A percentile compares a stretch with the other conserved stretches of the same genome.
phyloP scores from a whole-genome alignment of 495 filamentous ascomycete genomes.

The Neurospora sp. region DNA sequence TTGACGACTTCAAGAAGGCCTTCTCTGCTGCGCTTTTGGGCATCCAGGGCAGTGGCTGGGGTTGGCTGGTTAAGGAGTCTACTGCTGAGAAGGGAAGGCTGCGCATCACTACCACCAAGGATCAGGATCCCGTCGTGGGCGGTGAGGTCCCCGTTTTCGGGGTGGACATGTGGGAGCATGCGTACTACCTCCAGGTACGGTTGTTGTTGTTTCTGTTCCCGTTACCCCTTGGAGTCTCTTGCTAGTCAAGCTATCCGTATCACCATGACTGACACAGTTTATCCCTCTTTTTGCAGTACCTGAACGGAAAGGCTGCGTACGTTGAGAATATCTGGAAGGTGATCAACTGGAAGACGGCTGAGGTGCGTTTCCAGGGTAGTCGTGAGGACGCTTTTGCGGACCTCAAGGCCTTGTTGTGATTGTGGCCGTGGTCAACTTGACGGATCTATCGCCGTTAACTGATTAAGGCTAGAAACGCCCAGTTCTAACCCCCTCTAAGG shows the following conservation, averaged over 20 bases:
- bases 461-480: too few relatives aligned
- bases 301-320: constrained; percentile 97
- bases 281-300: constrained; percentile 43
- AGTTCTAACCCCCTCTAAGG: too few relatives aligned
- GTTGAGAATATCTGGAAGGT: constrained; percentile 96
- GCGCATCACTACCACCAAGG: constrained; percentile 68
- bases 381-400: constrained; percentile 26
- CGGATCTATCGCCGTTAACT: not conserved
- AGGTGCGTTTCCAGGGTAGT: constrained; percentile 57
- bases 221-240: not conserved
- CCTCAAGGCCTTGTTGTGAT: constrained; percentile 26
- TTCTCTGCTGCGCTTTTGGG: constrained; percentile 60
- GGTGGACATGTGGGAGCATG: constrained; percentile 89
- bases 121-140: constrained; percentile 90
- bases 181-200: constrained; percentile 64
- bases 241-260: not conserved
- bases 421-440: not conserved
- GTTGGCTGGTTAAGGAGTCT: constrained; percentile 77
- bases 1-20: constrained; percentile 64
- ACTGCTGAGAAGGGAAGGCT: constrained; percentile 53
- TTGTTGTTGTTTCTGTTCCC: constrained; percentile 45
- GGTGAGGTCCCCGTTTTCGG: constrained; percentile 81
- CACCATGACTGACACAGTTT: constrained; percentile 2
- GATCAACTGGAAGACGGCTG: constrained; percentile 93
- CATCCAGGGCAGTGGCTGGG: constrained; percentile 59